phyloP scores from a whole-genome alignment of 805 yeast species.

The Starmerella scarabaei region DNA sequence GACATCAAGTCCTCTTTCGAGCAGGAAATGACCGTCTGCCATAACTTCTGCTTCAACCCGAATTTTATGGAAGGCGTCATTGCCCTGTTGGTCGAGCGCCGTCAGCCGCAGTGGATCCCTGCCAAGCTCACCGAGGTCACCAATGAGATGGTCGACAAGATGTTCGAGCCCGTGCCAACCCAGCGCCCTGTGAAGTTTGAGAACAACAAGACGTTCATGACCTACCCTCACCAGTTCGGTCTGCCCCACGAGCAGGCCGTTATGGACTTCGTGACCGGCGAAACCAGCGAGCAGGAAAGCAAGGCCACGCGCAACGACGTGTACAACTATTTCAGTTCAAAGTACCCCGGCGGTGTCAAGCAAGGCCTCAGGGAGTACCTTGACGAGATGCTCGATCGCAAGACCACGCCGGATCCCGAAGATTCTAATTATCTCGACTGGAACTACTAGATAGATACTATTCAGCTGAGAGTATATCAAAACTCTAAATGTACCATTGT shows the following conservation, averaged over 20 bases:
- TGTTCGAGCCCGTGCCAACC: constrained; percentile 26
- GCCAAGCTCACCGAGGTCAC: constrained; percentile 30
- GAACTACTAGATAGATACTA: constrained; percentile 31
- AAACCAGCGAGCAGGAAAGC: constrained; percentile 48
- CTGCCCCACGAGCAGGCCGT: constrained; percentile 63
- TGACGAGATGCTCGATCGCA: constrained; percentile 44
- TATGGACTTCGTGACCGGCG: constrained; percentile 56
- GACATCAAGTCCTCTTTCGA: constrained; percentile 54
- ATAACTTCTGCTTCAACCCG: constrained; percentile 51
- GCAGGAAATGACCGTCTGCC: constrained; percentile 63
- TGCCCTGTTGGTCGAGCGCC: constrained; percentile 39
- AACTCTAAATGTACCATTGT: too few relatives aligned
- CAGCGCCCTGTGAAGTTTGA: constrained; percentile 25
- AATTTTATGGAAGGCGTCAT: constrained; percentile 48
- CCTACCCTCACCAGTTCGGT: constrained; percentile 59
- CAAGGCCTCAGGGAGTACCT: constrained; percentile 52
- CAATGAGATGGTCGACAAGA: constrained; percentile 21
- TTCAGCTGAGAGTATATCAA: too few relatives aligned
- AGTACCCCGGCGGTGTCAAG: constrained; percentile 29
- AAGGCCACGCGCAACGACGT: constrained; percentile 61
- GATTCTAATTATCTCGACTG: constrained; percentile 37
- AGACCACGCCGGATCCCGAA: constrained; percentile 35
- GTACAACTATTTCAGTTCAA: constrained; percentile 41
- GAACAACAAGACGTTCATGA: constrained; percentile 29
- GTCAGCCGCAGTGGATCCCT: constrained; percentile 41